phyloP scores from a whole-genome alignment of 371 early-diverging fungal species.

The Mucor racemosus region DNA sequence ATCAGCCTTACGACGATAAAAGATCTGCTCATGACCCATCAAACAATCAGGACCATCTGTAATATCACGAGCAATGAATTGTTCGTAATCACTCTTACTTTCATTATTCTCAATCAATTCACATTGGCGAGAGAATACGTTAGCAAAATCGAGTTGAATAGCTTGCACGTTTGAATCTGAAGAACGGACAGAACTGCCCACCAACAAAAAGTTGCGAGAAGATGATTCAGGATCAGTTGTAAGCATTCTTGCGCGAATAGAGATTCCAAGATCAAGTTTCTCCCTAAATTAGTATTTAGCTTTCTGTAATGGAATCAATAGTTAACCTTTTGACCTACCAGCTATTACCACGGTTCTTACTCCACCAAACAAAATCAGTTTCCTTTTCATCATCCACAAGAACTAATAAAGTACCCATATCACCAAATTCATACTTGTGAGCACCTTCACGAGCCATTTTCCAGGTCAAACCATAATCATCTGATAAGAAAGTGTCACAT shows the following conservation, averaged over 20 bases:
- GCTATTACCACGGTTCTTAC: constrained; percentile 77
- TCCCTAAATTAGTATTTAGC: constrained; percentile 24
- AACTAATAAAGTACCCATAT: constrained; percentile 82
- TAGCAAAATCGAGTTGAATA: constrained; percentile 75
- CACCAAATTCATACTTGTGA: constrained; percentile 90
- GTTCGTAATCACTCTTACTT: constrained; percentile 76
- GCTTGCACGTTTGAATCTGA: constrained; percentile 46
- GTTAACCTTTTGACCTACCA: constrained; percentile 61
- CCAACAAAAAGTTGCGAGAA: constrained; percentile 61
- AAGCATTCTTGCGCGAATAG: constrained; percentile 61
- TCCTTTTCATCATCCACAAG: constrained; percentile 77
- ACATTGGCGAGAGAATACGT: constrained; percentile 71
- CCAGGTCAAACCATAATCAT: constrained; percentile 92
- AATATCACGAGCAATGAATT: constrained; percentile 71
- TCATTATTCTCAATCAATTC: constrained; percentile 53
- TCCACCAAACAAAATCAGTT: constrained; percentile 73
- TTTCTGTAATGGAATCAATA: no score
- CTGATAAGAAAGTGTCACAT: constrained; percentile 83
- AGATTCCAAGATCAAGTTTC: constrained; percentile 43
- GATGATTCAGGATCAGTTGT: constrained; percentile 72
- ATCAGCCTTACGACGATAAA: constrained; percentile 76
- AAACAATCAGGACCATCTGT: constrained; percentile 77
- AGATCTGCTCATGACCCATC: constrained; percentile 82
- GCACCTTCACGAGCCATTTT: constrained; percentile 75
- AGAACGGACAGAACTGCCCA: constrained; percentile 40